phyloP scores from a whole-genome alignment of 306 rosid species.

The Abrus precatorius region DNA sequence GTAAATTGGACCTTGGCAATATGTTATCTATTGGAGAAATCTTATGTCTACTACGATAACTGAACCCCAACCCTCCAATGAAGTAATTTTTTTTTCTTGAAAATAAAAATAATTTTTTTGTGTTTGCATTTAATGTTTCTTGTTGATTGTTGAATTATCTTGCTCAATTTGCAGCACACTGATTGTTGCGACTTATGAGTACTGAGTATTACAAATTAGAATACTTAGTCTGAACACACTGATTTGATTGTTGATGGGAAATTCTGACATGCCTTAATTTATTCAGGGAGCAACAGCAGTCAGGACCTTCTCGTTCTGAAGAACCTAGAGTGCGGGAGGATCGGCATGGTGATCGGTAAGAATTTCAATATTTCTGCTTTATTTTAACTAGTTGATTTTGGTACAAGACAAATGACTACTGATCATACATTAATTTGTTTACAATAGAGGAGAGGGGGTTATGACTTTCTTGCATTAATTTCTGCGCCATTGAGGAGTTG shows the following conservation, averaged over 20 bases:
- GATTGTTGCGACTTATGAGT: too few relatives aligned
- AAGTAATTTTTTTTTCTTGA: background rate
- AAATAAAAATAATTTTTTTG: background rate
- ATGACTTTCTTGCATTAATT: constrained; percentile 1
- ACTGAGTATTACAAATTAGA: too few relatives aligned
- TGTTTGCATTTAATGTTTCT: background rate
- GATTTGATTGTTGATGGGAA: background rate
- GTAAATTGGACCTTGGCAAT: constrained; percentile 7
- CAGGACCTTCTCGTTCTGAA: constrained; percentile 86
- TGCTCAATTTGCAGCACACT: background rate
- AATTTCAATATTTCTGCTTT: constrained; percentile 30
- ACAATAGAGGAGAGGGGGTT: background rate
- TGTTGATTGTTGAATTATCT: constrained; percentile 12
- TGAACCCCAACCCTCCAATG: background rate
- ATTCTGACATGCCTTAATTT: constrained; percentile 49
- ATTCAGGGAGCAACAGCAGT: constrained; percentile 85
- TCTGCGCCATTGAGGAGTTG: constrained; percentile 3
- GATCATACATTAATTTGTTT: constrained; percentile 5
- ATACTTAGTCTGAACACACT: too few relatives aligned
- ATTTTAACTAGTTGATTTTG: constrained; percentile 7
- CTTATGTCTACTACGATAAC: background rate
- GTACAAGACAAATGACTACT: constrained; percentile 11
- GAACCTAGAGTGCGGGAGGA: constrained; percentile 95
- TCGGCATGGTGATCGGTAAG: constrained; percentile 79
- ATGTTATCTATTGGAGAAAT: constrained; percentile 36